phyloP scores from a whole-genome alignment of 306 rosid genomes.

The Vigna unguiculata region DNA sequence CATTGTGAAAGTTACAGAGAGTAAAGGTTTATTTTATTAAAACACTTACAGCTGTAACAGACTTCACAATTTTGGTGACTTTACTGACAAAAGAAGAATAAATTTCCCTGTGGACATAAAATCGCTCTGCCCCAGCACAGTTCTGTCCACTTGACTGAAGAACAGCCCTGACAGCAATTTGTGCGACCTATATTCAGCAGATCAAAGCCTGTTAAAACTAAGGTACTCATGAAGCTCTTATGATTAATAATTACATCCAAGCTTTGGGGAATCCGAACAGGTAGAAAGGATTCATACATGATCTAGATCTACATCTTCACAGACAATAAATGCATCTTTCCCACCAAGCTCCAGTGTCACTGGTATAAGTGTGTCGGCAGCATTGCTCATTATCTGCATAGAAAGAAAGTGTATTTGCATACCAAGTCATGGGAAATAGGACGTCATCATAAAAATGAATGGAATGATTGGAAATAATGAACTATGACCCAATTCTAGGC shows the following conservation, averaged over 20 bases:
- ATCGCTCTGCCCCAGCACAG: slow-evolving; percentile 95
- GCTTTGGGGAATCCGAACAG: slow-evolving; percentile 30
- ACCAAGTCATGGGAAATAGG: slow-evolving; percentile 13
- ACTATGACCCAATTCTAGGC: slow-evolving; percentile 8
- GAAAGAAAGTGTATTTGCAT: slow-evolving; percentile 36
- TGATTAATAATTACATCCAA: slow-evolving; percentile 32
- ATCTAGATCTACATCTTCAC: slow-evolving; percentile 84
- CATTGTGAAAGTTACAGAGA: slow-evolving; percentile 7
- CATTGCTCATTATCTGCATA: slow-evolving; percentile 85
- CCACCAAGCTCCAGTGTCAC: slow-evolving; percentile 96
- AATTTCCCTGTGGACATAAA: slow-evolving; percentile 81
- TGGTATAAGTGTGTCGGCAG: slow-evolving; percentile 79
- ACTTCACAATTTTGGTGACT: slow-evolving; percentile 75
- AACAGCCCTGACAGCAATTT: slow-evolving; percentile 84
- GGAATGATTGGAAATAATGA: slow-evolving; percentile 23
- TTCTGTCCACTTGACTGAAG: slow-evolving; percentile 97
- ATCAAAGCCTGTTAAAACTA: slow-evolving; percentile 43
- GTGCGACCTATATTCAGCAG: slow-evolving; percentile 70
- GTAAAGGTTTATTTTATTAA: slow-evolving; percentile 26
- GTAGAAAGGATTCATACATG: slow-evolving; percentile 59
- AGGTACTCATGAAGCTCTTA: slow-evolving; percentile 10
- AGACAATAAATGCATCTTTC: slow-evolving; percentile 90
- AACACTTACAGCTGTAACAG: slow-evolving; percentile 79
- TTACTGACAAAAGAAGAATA: slow-evolving; percentile 74
- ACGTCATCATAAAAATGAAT: slow-evolving; percentile 27